These are phyloP conservation scores for Cucurbita ficifolia DNA, from an alignment of 306 rosid species.

Conservation along the genomic window DNA sequence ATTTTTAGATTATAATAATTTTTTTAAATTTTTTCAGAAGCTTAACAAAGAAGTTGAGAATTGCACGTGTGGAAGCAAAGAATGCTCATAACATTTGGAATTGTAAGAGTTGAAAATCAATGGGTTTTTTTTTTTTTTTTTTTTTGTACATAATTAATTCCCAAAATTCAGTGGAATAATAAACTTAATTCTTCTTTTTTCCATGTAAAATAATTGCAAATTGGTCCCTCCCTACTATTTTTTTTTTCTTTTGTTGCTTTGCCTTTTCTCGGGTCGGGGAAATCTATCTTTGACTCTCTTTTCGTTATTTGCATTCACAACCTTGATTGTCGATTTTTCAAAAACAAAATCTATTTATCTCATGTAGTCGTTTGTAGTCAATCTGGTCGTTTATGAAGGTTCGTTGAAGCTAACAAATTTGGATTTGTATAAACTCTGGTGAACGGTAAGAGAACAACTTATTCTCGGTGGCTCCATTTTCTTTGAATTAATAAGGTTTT, in stretches of 20 bases:
- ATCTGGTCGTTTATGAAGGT: not conserved
- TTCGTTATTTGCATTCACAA: not conserved
- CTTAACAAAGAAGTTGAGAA: constrained; percentile 58
- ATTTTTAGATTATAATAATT: too few relatives aligned
- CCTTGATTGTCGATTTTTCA: not conserved
- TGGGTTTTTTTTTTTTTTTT: not conserved
- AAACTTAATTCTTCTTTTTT: not conserved
- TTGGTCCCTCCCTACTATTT: not conserved
- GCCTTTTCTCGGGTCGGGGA: not conserved
- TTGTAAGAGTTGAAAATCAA: not conserved
- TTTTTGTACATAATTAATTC: not conserved
- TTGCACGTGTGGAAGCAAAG: constrained; percentile 77
- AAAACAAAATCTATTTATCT: not conserved
- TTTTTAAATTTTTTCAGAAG: constrained; percentile 27
- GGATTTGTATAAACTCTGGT: not conserved
- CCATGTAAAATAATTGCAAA: not conserved
- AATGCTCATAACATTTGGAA: not conserved
- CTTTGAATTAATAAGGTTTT: too few relatives aligned
- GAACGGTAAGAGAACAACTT: not conserved
- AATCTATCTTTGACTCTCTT: not conserved
- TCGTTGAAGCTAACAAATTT: not conserved
- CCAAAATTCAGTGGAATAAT: not conserved
- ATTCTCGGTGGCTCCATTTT: not conserved
- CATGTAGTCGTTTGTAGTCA: not conserved
- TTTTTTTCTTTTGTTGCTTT: not conserved